Evolutionary conservation across 2,329 filamentous ascomycete genomes (phyloP).

Genomic region (Emergomyces pasteurianus): DNA sequence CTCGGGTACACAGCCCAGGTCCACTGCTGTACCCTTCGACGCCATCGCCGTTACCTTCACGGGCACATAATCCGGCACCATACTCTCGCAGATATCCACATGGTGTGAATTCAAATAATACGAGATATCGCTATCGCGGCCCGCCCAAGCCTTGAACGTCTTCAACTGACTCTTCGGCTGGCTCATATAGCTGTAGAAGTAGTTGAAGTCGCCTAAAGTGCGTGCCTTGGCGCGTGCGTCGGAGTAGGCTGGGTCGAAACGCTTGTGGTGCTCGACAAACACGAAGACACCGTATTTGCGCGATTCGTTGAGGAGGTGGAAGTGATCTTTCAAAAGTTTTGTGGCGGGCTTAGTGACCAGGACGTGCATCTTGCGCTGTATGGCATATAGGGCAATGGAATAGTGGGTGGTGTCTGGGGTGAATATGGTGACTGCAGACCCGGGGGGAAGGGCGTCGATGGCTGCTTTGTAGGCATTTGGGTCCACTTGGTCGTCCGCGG

Average conservation of each 20-base stretch:
- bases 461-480: slow-evolving; percentile 77
- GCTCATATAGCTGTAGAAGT: slow-evolving; percentile 96
- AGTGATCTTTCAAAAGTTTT: slow-evolving; percentile 70
- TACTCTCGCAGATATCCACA: slow-evolving; percentile 82
- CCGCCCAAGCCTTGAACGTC: slow-evolving; percentile 92
- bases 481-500: slow-evolving; percentile 58
- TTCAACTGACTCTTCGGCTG: slow-evolving; percentile 85
- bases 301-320: slow-evolving; percentile 59
- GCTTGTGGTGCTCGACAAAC: slow-evolving; percentile 94
- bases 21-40: slow-evolving; percentile 65
- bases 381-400: slow-evolving; percentile 83
- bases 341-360: slow-evolving; percentile 91
- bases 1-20: slow-evolving; percentile 62
- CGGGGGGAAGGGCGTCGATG: slow-evolving; percentile 68
- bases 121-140: slow-evolving; percentile 81
- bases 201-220: slow-evolving; percentile 86
- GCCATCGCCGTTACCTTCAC: slow-evolving; percentile 69
- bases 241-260: slow-evolving; percentile 84
- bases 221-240: slow-evolving; percentile 70
- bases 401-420: slow-evolving; percentile 89
- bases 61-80: slow-evolving; percentile 73
- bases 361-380: slow-evolving; percentile 77
- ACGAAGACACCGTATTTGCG: slow-evolving; percentile 71
- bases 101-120: slow-evolving; percentile 97
- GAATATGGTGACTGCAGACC: slow-evolving; percentile 91